A percentile compares a stretch with the other conserved stretches of the same genome.
Evolutionary conservation across 768 basidiomycete genomes (phyloP).

Genomic region (Boletus insuetus): DNA sequence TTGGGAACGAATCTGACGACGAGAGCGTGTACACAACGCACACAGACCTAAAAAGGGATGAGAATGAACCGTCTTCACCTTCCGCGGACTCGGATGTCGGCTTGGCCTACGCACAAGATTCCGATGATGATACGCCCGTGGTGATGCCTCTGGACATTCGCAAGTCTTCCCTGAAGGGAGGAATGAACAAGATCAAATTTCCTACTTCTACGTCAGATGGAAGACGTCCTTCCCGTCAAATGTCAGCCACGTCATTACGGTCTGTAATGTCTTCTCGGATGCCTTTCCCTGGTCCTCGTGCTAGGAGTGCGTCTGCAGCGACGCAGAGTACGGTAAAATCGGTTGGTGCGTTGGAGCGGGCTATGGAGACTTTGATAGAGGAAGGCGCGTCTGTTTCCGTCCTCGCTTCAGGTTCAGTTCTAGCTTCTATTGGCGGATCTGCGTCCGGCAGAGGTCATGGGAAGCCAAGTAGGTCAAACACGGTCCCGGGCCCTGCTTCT

Average conservation of each 20-base stretch:
- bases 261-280: slow-evolving; percentile 19
- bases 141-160: slow-evolving; percentile 27
- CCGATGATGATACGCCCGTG: slow-evolving; percentile 34
- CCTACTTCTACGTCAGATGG: slow-evolving; percentile 27
- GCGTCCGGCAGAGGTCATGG: slow-evolving; percentile 19
- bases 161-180: slow-evolving; percentile 13
- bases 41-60: slow-evolving; percentile 24
- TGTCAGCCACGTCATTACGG: slow-evolving; percentile 22
- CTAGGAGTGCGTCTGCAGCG: slow-evolving; percentile 26
- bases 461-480: slow-evolving; percentile 48
- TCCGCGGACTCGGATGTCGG: slow-evolving; percentile 31
- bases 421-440: slow-evolving; percentile 28
- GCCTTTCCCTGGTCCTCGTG: slow-evolving; percentile 11
- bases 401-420: slow-evolving; percentile 34
- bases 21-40: slow-evolving; percentile 35
- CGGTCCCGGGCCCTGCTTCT: slow-evolving; percentile 44
- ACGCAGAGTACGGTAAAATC: slow-evolving; percentile 31
- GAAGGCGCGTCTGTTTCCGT: slow-evolving; percentile 37
- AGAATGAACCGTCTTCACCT: slow-evolving; percentile 20
- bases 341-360: slow-evolving; percentile 43
- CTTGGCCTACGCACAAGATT: slow-evolving; percentile 38
- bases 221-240: slow-evolving; percentile 25
- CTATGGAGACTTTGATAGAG: slow-evolving; percentile 52
- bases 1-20: slow-evolving; percentile 30
- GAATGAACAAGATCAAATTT: slow-evolving; percentile 33